These are phyloP conservation scores for Bolboschoenus planiculmis DNA, from an alignment of 176 grass and related monocot species.

Conservation along the genomic window DNA sequence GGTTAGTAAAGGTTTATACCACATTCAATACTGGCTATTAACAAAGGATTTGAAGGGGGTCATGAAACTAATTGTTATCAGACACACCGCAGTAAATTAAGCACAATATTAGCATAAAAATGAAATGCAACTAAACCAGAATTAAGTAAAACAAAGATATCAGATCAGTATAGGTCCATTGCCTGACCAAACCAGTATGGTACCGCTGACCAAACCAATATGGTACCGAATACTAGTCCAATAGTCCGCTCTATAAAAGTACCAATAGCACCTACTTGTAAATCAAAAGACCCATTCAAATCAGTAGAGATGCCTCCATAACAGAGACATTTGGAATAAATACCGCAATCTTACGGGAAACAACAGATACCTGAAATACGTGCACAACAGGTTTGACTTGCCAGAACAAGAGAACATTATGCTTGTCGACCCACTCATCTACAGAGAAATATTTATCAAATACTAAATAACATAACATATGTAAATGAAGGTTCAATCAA, in stretches of 20 bases:
- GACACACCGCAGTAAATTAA: background rate
- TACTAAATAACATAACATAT: background rate
- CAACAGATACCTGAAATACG: conserved; percentile 68
- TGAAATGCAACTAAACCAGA: background rate
- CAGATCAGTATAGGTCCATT: background rate
- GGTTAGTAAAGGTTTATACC: background rate
- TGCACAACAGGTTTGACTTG: conserved; percentile 89
- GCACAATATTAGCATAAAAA: background rate
- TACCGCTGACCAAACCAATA: background rate
- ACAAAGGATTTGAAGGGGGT: background rate
- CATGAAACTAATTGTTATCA: background rate
- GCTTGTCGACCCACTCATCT: conserved; percentile 70
- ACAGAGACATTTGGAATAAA: background rate
- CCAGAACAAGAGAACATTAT: conserved; percentile 92
- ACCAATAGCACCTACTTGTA: background rate
- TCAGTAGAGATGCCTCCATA: background rate
- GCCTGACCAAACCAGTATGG: background rate
- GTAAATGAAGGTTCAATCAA: background rate
- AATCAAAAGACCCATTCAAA: background rate
- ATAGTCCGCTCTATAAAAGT: background rate
- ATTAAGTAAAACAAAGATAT: background rate
- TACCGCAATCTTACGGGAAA: background rate
- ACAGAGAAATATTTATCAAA: conserved; percentile 24
- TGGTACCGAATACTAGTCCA: background rate
- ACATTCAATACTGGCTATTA: background rate